phyloP scores from a whole-genome alignment of 176 grass and related monocot species.

The Carex pumila region DNA sequence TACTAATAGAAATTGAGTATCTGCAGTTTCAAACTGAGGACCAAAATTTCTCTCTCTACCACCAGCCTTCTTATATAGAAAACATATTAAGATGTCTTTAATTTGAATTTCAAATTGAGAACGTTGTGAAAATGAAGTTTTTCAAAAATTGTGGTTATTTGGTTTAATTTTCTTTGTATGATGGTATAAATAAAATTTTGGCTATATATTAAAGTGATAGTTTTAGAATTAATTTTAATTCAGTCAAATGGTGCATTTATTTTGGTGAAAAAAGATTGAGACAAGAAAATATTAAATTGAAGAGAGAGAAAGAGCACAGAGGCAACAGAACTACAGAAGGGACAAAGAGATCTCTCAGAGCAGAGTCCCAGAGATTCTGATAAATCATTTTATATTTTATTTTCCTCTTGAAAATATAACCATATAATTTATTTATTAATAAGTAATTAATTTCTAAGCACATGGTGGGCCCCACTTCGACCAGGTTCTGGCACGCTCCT shows the following conservation, averaged over 20 bases:
- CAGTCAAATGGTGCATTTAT: not conserved
- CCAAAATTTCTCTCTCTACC: too few relatives aligned
- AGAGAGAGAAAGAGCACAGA: not conserved
- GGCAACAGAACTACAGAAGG: not conserved
- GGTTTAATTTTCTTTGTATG: too few relatives aligned
- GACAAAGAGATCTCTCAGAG: not conserved
- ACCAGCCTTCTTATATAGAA: too few relatives aligned
- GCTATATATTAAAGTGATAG: not conserved
- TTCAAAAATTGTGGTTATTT: too few relatives aligned
- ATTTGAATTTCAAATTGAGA: too few relatives aligned
- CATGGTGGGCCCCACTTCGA: not conserved
- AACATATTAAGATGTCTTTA: too few relatives aligned
- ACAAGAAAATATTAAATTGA: not conserved
- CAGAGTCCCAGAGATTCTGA: not conserved
- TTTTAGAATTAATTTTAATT: not conserved
- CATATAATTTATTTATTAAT: not conserved
- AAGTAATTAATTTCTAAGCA: not conserved
- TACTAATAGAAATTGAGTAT: too few relatives aligned
- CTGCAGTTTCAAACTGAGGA: too few relatives aligned
- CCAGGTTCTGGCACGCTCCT: not conserved
- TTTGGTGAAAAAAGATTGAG: not conserved
- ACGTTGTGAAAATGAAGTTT: too few relatives aligned
- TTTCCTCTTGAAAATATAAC: too few relatives aligned
- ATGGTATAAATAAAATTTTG: too few relatives aligned
- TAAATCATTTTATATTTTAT: not conserved